These are phyloP conservation scores for Calonectria fujianensis DNA, from an alignment of 2,329 filamentous ascomycete species.

Conservation along the genomic window DNA sequence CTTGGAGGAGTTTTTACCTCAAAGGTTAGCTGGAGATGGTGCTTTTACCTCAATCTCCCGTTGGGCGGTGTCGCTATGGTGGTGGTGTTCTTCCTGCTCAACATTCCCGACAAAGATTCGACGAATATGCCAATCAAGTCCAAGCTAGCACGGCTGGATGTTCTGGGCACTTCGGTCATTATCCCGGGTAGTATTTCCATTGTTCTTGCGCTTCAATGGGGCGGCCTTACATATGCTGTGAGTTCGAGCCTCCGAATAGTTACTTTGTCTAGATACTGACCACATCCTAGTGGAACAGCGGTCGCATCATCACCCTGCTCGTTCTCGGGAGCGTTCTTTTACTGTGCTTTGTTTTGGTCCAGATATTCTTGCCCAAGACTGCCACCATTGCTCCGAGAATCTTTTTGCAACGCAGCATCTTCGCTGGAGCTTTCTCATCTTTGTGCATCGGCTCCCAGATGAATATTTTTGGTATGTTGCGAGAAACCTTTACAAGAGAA, in stretches of 20 bases:
- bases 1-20: conserved; percentile 25
- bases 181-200: conserved; percentile 69
- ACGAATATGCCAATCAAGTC: conserved; percentile 55
- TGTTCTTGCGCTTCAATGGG: conserved; percentile 69
- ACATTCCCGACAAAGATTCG: conserved; percentile 40
- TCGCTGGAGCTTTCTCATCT: conserved; percentile 57
- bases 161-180: conserved; percentile 72
- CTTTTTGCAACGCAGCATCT: conserved; percentile 63
- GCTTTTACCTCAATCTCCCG: conserved; percentile 36
- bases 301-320: conserved; percentile 66
- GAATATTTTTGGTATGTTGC: conserved; percentile 44
- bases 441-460: conserved; percentile 54
- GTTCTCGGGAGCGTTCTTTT: conserved; percentile 63
- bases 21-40: conserved; percentile 32
- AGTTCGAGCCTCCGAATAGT: conserved; percentile 46
- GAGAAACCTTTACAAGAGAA: accelerated
- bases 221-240: conserved; percentile 59
- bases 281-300: conserved; percentile 62
- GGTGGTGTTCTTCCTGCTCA: conserved; percentile 53
- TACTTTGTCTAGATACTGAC: background rate
- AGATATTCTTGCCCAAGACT: conserved; percentile 59
- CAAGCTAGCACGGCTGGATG: conserved; percentile 70
- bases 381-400: conserved; percentile 65
- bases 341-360: conserved; percentile 63
- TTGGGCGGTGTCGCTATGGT: conserved; percentile 49